phyloP scores from a whole-genome alignment of 306 rosid genomes.

The Gastrolobium bilobum region DNA sequence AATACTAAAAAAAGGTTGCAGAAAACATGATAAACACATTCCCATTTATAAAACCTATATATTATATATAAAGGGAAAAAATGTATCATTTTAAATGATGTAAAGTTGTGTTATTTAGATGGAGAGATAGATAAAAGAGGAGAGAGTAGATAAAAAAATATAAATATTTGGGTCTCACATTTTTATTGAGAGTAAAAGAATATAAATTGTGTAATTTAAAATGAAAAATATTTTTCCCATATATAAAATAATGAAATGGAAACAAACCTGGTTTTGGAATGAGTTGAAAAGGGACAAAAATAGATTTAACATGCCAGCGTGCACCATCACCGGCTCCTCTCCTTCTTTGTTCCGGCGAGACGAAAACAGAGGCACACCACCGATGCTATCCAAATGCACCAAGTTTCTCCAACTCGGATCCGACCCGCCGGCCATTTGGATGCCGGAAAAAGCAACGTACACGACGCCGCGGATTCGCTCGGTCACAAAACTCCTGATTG shows the following conservation, averaged over 20 bases:
- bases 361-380: slow-evolving; percentile 52
- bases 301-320: slow-evolving; percentile 63
- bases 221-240: too few relatives aligned
- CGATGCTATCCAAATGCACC: slow-evolving; percentile 56
- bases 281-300: slow-evolving; percentile 53
- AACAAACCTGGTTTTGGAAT: slow-evolving; percentile 69
- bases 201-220: too few relatives aligned
- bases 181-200: too few relatives aligned
- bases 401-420: slow-evolving; percentile 48
- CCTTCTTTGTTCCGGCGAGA: slow-evolving; percentile 52
- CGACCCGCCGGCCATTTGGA: slow-evolving; percentile 45
- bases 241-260: background rate
- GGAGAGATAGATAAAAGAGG: too few relatives aligned
- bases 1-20: too few relatives aligned
- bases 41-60: too few relatives aligned
- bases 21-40: too few relatives aligned
- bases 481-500: slow-evolving; percentile 50
- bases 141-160: too few relatives aligned
- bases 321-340: slow-evolving; percentile 70
- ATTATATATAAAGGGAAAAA: too few relatives aligned
- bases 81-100: too few relatives aligned
- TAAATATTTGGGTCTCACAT: too few relatives aligned
- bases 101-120: too few relatives aligned
- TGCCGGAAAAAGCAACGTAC: slow-evolving; percentile 76
- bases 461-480: slow-evolving; percentile 57